Conservation (phyloP, 768 basidiomycete genomes). For the Phylloporus arenicola region DNA sequence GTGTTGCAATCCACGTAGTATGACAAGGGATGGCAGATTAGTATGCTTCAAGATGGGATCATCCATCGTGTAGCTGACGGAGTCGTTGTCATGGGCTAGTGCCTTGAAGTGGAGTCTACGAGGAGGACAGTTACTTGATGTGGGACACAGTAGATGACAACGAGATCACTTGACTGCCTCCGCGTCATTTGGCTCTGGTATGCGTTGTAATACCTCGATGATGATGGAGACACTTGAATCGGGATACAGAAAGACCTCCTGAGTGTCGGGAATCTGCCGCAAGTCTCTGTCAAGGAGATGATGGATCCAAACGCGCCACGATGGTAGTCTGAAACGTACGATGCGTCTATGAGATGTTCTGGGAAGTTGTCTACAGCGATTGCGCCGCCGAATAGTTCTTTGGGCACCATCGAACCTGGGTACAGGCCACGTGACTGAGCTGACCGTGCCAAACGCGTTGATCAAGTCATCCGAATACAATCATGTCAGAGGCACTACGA, state of each 20-base stretch:
- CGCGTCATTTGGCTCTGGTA: constrained; percentile 47
- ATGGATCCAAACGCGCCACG: neutral
- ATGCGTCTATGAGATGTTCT: constrained; percentile 65
- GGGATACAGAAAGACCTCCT: constrained; percentile 85
- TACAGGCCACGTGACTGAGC: constrained; percentile 26
- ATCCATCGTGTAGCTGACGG: constrained; percentile 45
- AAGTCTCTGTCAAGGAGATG: constrained; percentile 37
- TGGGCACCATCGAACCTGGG: too few relatives aligned
- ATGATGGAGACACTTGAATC: constrained; percentile 69
- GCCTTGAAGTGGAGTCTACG: constrained; percentile 86
- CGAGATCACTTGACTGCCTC: constrained; percentile 65
- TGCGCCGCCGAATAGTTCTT: constrained; percentile 77
- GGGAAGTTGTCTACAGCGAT: constrained; percentile 57
- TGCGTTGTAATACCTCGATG: constrained; percentile 77
- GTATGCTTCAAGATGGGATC: constrained; percentile 37
- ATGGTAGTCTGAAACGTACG: constrained; percentile 49
- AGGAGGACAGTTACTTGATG: constrained; percentile 2
- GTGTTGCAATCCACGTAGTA: constrained; percentile 63
- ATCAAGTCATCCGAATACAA: constrained; percentile 19
- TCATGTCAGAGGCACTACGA: constrained; percentile 46
- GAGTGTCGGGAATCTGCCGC: constrained; percentile 90
- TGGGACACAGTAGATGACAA: constrained; percentile 2
- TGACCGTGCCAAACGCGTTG: neutral
- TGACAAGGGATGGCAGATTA: constrained; percentile 47
- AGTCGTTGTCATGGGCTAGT: constrained; percentile 86